Evolutionary conservation across 2,329 filamentous ascomycete species (phyloP), one percentile per base, ranked within the genome.

Genomic region (Pseudogymnoascus sp.): DNA sequence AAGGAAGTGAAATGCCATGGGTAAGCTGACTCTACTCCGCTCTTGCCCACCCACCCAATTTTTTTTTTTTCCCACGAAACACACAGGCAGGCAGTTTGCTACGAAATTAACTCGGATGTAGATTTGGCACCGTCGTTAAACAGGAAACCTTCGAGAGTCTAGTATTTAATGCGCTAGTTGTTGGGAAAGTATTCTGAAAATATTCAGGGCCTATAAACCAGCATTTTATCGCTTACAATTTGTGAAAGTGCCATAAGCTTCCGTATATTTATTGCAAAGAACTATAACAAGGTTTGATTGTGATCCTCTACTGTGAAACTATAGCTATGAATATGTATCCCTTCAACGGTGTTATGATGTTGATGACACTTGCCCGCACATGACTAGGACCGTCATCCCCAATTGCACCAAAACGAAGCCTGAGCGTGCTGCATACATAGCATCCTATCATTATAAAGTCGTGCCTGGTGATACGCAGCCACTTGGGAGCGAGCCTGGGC

Each of bases 1-100:
- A 69, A 72, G 1, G 68, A 71, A 6, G 72, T 77, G 3, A 71
- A 72, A 50, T 78, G 76, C 50, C 74, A 76, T 62, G 76, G 76
- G 75, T 75, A 67, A 61, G 72, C 70, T 56, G n/a, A n/a, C n/a
- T n/a, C n/a, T n/a, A n/a, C n/a, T n/a, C n/a, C n/a, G n/a, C n/a
- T n/a, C n/a, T n/a, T n/a, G n/a, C n/a, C n/a, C n/a, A 7, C 35
- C 35, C 15, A 37, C 35, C 4, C 35, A 37, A 7, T n/a, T n/a
- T n/a, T n/a, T n/a, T n/a, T 10, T 23, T 23, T 4, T 4, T 4
- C 23, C 35, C 35, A 17, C 35, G 15, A 38, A 38, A 17, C 35
- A 38, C 15, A 38, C 35, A 38, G 15, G 35, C 35, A 38, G 15
- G 35, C 35, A 38, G 15, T 38, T 38, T 38, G 35, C 35, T n/a